Evolutionary conservation across 352 stramenopile genomes (phyloP).

Genomic region (Globisporangium barbulae): DNA sequence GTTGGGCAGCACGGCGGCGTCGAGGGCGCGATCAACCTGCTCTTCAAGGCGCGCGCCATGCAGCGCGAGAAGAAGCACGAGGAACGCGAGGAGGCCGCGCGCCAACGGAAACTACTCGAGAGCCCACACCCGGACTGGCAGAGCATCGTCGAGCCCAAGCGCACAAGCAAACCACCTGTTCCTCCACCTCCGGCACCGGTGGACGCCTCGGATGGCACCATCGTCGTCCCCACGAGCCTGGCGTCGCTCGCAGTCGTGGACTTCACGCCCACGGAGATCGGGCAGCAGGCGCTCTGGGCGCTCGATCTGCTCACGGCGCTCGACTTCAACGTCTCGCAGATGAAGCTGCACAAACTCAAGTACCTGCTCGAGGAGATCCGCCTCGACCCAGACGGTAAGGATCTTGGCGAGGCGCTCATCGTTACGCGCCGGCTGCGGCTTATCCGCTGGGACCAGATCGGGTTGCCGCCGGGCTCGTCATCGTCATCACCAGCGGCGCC

Average conservation of each 20-base stretch:
- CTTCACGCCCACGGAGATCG: slow-evolving; percentile 63
- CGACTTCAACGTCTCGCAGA: slow-evolving; percentile 67
- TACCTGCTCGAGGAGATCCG: slow-evolving; percentile 72
- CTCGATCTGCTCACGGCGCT: slow-evolving; percentile 63
- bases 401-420: slow-evolving; percentile 52
- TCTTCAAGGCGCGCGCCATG: slow-evolving; percentile 60
- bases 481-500: slow-evolving; percentile 9
- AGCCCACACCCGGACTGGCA: slow-evolving; percentile 33
- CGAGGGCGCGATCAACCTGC: slow-evolving; percentile 52
- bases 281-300: slow-evolving; percentile 66
- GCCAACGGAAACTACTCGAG: slow-evolving; percentile 25
- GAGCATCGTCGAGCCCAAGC: slow-evolving; percentile 31
- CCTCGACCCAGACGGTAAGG: slow-evolving; percentile 51
- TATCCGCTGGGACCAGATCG: slow-evolving; percentile 63
- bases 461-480: slow-evolving; percentile 8
- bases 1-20: slow-evolving; percentile 55
- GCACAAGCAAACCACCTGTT: slow-evolving; percentile 15
- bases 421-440: slow-evolving; percentile 58
- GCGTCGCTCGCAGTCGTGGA: slow-evolving; percentile 50
- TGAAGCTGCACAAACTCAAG: slow-evolving; percentile 72
- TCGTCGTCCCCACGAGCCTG: slow-evolving; percentile 24
- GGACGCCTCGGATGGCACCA: slow-evolving; percentile 22
- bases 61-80: slow-evolving; percentile 42
- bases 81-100: slow-evolving; percentile 34
- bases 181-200: slow-evolving; percentile 20